Percentiles rank a stretch among this genome's conserved stretches.
Conservation (phyloP, 108 stramenopile species). For the Cyclotella baltica region DNA sequence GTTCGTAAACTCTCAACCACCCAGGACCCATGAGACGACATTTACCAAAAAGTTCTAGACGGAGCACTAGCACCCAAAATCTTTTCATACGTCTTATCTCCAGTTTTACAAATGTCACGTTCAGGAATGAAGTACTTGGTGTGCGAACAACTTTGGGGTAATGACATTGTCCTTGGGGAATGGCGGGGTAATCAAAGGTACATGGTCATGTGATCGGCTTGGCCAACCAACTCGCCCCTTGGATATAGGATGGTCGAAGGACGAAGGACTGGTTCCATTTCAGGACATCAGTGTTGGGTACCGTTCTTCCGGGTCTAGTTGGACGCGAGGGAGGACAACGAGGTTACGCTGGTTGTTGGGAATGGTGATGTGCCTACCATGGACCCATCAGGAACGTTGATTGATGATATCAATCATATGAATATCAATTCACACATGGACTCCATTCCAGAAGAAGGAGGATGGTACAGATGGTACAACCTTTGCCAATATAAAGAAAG, state of each 20-base stretch:
- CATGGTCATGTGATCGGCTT: slow-evolving; percentile 92
- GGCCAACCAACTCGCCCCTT: slow-evolving; percentile 82
- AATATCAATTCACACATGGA: too few relatives aligned
- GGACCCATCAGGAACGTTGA: too few relatives aligned
- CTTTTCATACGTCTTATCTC: slow-evolving; percentile 83
- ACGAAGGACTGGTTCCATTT: slow-evolving; percentile 73
- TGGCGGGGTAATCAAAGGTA: slow-evolving; percentile 93
- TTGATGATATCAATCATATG: too few relatives aligned
- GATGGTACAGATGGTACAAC: too few relatives aligned
- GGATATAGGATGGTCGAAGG: slow-evolving; percentile 86
- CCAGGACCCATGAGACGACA: slow-evolving; percentile 98
- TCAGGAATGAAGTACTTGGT: slow-evolving; percentile 85
- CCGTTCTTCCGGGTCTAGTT: slow-evolving; percentile 16
- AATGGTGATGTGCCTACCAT: too few relatives aligned
- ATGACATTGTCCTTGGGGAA: slow-evolving; percentile 92
- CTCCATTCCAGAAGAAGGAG: too few relatives aligned
- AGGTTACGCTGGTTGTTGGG: slow-evolving; percentile 83
- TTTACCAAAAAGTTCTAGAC: slow-evolving; percentile 91
- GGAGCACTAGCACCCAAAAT: slow-evolving; percentile 91
- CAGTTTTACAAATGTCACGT: slow-evolving; percentile 64
- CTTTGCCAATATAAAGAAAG: too few relatives aligned
- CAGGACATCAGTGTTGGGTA: slow-evolving; percentile 75
- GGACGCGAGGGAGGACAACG: slow-evolving; percentile 89
- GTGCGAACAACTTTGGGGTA: slow-evolving; percentile 97
- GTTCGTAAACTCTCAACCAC: slow-evolving; percentile 92